A percentile compares a stretch with the other conserved stretches of the same genome.
phyloP scores from a whole-genome alignment of 768 basidiomycete species.

The Pulveroboletus sp. region DNA sequence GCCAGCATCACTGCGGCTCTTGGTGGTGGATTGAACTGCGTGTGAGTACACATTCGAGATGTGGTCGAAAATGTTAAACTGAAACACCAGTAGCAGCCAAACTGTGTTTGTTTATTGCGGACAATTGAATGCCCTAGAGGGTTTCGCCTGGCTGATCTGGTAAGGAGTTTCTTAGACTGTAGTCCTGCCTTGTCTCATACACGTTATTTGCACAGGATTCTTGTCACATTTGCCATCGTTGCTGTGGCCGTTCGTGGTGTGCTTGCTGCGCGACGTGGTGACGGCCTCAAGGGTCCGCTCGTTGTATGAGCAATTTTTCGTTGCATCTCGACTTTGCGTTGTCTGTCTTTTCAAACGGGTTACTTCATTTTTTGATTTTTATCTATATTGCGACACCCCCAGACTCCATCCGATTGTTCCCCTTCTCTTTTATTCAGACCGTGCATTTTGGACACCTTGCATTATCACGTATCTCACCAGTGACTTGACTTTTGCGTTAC shows the following conservation, averaged over 20 bases:
- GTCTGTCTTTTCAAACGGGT: slow-evolving; percentile 3
- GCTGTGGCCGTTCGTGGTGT: slow-evolving; percentile 59
- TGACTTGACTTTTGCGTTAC: neutral
- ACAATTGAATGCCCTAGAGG: slow-evolving; percentile 72
- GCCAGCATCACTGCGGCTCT: slow-evolving; percentile 62
- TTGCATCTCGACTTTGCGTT: neutral
- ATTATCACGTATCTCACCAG: neutral
- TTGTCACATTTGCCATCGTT: slow-evolving; percentile 58
- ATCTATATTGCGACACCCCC: slow-evolving; percentile 16
- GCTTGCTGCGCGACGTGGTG: slow-evolving; percentile 55
- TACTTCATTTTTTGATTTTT: neutral
- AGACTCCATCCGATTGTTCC: slow-evolving; percentile 1
- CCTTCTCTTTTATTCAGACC: neutral
- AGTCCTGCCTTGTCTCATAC: neutral
- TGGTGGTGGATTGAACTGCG: slow-evolving; percentile 69
- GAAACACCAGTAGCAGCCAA: slow-evolving; percentile 31
- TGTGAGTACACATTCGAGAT: slow-evolving; percentile 32
- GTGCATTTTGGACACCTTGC: slow-evolving; percentile 10
- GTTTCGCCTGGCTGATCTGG: slow-evolving; percentile 74
- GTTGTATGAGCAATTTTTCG: slow-evolving; percentile 27
- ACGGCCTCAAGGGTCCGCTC: slow-evolving; percentile 58
- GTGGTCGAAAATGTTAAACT: neutral
- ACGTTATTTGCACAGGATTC: slow-evolving; percentile 40
- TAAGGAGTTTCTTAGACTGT: slow-evolving; percentile 28
- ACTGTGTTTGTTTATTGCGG: slow-evolving; percentile 57